Conservation (phyloP, 495 filamentous ascomycete genomes). For the Aspergillus sclerotioniger region DNA sequence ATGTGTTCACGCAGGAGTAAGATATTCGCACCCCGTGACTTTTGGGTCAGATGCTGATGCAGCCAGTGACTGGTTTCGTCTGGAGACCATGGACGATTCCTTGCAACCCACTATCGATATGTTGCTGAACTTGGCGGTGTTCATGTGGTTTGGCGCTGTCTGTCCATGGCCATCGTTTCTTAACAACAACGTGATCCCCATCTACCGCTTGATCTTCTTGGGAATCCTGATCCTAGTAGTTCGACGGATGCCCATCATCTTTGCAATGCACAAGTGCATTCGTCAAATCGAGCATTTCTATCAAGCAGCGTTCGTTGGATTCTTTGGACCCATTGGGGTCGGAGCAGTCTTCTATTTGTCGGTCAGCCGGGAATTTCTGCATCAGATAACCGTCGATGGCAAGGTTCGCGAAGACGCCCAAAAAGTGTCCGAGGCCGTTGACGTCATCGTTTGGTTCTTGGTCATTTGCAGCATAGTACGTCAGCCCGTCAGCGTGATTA, state of each 20-base stretch:
- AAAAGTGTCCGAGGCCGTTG: conserved; percentile 59
- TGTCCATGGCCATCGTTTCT: conserved; percentile 77
- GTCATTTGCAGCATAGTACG: conserved; percentile 83
- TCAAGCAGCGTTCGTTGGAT: conserved; percentile 82
- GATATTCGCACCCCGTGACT: conserved; percentile 9
- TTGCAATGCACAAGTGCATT: conserved; percentile 71
- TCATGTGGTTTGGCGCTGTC: conserved; percentile 89
- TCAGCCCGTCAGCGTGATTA: conserved; percentile 14
- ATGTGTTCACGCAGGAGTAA: conserved; percentile 82
- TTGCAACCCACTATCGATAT: conserved; percentile 88
- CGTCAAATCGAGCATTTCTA: conserved; percentile 71
- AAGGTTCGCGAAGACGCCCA: conserved; percentile 63
- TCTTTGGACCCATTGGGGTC: conserved; percentile 95
- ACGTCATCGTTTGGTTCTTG: conserved; percentile 82
- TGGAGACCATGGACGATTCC: conserved; percentile 83
- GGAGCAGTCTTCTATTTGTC: conserved; percentile 90
- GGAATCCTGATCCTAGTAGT: conserved; percentile 80
- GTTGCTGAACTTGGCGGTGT: conserved; percentile 80
- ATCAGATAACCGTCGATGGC: conserved; percentile 54
- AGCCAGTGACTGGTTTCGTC: conserved; percentile 78
- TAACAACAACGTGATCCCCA: conserved; percentile 66
- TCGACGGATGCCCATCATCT: conserved; percentile 74
- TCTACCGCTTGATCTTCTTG: conserved; percentile 73
- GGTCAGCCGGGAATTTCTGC: conserved; percentile 66
- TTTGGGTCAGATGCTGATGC: conserved; percentile 12